These are phyloP conservation scores for Pyrenophora teres DNA, from an alignment of 2,329 filamentous ascomycete species.

Conservation along the genomic window DNA sequence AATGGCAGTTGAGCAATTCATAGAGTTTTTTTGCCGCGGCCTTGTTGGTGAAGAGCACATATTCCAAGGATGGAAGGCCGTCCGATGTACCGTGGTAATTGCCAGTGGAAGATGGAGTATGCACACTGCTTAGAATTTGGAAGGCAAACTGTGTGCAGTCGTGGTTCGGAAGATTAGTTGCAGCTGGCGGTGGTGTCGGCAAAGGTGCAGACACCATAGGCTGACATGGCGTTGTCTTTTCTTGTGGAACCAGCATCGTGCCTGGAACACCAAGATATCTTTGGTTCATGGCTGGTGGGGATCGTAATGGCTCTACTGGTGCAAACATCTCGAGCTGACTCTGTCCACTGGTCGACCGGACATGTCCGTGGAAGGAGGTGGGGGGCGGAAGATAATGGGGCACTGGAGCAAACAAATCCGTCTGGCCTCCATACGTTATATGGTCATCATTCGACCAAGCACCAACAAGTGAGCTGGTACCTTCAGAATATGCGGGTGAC, in stretches of 20 bases:
- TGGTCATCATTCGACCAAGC: conserved; percentile 43
- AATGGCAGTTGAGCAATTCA: conserved; percentile 40
- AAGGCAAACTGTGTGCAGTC: conserved; percentile 47
- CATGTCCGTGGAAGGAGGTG: conserved; percentile 29
- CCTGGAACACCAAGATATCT: conserved; percentile 34
- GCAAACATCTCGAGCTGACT: conserved; percentile 41
- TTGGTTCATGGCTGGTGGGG: conserved; percentile 31
- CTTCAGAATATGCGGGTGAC: conserved; percentile 42
- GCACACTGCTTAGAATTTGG: conserved; percentile 41
- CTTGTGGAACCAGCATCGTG: conserved; percentile 23
- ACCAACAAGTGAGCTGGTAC: conserved; percentile 28
- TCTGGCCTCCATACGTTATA: conserved; percentile 34
- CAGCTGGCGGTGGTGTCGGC: conserved; percentile 35
- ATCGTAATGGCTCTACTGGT: conserved; percentile 31
- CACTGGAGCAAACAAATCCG: conserved; percentile 35
- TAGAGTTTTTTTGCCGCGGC: conserved; percentile 42
- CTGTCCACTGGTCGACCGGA: conserved; percentile 35
- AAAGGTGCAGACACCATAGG: conserved; percentile 36
- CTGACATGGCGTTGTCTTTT: conserved; percentile 33
- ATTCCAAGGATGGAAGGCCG: conserved; percentile 38
- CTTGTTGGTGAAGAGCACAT: conserved; percentile 41
- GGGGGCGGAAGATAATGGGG: conserved; percentile 31
- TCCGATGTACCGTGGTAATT: conserved; percentile 33
- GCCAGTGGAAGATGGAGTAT: conserved; percentile 32
- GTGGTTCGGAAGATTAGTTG: conserved; percentile 32